Percentiles rank a stretch among this genome's conserved stretches.
Conservation (phyloP, 768 basidiomycete genomes). For the Suillus variegatus region DNA sequence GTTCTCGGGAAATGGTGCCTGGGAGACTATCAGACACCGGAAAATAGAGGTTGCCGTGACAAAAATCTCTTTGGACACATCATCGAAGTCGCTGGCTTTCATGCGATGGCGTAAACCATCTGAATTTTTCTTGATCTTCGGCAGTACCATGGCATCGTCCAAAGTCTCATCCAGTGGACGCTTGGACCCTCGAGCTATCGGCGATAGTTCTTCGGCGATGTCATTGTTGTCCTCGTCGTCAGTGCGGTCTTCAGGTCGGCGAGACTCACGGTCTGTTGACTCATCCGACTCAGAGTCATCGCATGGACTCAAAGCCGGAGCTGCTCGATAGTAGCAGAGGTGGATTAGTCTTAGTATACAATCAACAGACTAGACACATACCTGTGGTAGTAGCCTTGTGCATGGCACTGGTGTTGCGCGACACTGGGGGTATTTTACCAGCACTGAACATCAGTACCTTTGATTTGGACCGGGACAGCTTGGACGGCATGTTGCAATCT, state of each 20-base stretch:
- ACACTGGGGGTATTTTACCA: not conserved
- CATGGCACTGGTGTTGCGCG: not conserved
- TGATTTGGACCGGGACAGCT: not conserved
- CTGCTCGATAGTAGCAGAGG: not conserved
- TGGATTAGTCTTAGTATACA: not conserved
- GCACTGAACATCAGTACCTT: not conserved
- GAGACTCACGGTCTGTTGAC: not conserved
- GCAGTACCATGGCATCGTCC: not conserved
- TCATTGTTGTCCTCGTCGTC: not conserved
- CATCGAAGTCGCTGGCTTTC: slow-evolving; percentile 21
- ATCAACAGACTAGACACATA: not conserved
- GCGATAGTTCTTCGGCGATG: not conserved
- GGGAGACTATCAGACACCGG: not conserved
- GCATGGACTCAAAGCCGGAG: not conserved
- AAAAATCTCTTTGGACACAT: slow-evolving; percentile 19
- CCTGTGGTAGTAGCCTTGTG: not conserved
- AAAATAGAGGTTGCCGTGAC: slow-evolving; percentile 16
- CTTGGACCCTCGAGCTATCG: not conserved
- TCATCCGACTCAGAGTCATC: not conserved
- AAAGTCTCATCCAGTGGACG: not conserved
- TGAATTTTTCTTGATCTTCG: not conserved
- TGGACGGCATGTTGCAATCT: not conserved
- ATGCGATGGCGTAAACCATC: not conserved
- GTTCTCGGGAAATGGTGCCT: slow-evolving; percentile 20
- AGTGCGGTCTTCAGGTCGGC: not conserved